Base-by-base conservation (phyloP, 768 basidiomycete species). In the Suillus subaureus region DNA sequence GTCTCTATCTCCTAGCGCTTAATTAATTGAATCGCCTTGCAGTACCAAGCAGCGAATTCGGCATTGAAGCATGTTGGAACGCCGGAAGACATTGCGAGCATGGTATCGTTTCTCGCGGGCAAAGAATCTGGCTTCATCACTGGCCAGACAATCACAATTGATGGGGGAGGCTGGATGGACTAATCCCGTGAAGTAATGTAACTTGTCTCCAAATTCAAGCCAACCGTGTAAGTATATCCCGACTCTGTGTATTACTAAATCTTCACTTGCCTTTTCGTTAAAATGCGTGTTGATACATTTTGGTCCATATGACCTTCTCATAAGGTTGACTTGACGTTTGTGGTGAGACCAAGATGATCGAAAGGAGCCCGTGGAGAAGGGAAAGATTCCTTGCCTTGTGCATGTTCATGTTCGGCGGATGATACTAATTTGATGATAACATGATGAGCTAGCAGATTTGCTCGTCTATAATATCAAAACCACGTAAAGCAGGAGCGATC, bases 71-170 rank as follows among this genome's bases (percentile, higher is more conserved):
- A 31, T 12, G 1, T 55, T n/a, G 54, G 54, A 55, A 35, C 3
- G 54, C 65, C 75, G 0, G 52, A 66, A 8, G 71, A 79, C 47
- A 66, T 79, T 37, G 75, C 78, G 1, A 62, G 61, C 11, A 37
- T 79, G 6, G 78, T 79, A 2, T 74, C 77, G 9, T 79, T 76
- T 69, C 69, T 79, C 35, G 78, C 75, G 7, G 72, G 74, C 12
- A 69, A 72, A 49, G 70, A 75, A n/a, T 71, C 78, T 4, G 45
- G 62, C 13, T 76, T 73, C 51, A 72, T 77, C 11, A 78, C 78
- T 0, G 78, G 78, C 70, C 54, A 67, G 57, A 31, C 31, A 31
- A 51, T 62, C 49, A 61, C 62, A n/a, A 31, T 63, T n/a, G 62
- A 63, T 42, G 62, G 62, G 21, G 62, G 62, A 61, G 15, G 33